Evolutionary conservation across 169 alveolate genomes (phyloP), one percentile per base, ranked within the genome.

Genomic region (Cryptosporidium viatorum): DNA sequence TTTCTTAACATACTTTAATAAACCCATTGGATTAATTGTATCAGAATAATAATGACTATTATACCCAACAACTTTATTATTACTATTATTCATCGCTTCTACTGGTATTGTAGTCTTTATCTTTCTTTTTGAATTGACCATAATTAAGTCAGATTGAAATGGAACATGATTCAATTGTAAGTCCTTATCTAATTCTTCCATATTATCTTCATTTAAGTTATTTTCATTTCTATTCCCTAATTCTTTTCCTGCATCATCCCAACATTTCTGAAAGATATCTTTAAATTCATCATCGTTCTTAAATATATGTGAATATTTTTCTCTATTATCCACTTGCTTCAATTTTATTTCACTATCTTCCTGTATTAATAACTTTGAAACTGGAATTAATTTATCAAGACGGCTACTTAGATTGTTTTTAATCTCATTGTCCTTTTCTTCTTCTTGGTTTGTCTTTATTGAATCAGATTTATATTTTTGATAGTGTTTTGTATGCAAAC

Each of bases 21-120:
- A 37, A n/a, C 86, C 86, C 23, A 73, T 50, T 35, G 86, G 86
- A 41, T 73, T 58, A 29, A 73, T 73, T 21, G 23, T 9, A 26
- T 26, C 35, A 26, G 67, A n/a, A 5, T 10, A 14, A 37, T 37
- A 41, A 41, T 10, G 9, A 23, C 29, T 26, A 10, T 26, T 55
- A 2, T 16, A 55, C 3, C 7, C 1, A n/a, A 26, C 2, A 16
- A 65, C 51, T 33, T n/a, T 33, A 18, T 50, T 29, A 51, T 18
- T 35, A 33, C 26, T 5, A 14, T 8, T n/a, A 55, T 58, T 35
- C 21, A 43, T 21, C 3, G 31, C 31, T 37, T 43, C 31, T 18
- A 21, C 26, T 39, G 89, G 89, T 39, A 80, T 62, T 80, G 89
- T 80, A 26, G 89, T 80, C 33, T 45, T 39, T 9, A 80, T 80